Base-by-base conservation (phyloP, 305 asterid genomes). In the Fraxinus floribunda region DNA sequence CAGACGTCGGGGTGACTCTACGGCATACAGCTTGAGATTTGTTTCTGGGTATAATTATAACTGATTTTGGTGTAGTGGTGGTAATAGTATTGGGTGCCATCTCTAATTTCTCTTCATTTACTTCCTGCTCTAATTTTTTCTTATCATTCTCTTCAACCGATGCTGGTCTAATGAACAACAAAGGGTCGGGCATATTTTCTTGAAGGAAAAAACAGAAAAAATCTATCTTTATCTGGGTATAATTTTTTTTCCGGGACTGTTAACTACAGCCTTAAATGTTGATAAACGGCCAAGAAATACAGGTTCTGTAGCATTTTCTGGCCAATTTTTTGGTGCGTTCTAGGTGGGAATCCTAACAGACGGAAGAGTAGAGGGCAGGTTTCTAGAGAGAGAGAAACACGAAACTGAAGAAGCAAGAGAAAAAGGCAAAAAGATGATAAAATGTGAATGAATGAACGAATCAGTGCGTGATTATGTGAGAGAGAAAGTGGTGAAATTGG, bases 1-100 rank as follows among this genome's bases (percentile, higher is more conserved):
- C 80, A 2, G 93, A 77, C 11, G 94, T 76, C 11, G 96, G 94
- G 0, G 91, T 89, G 5, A 92, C 93, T 38, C 94, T 68, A 0
- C 97, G 91, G 78, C 84, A 78, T 32, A 90, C 81, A 57, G 92
- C 91, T 55, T 91, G 97, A 8, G 97, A 91, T 89, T 89, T 93
- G 86, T 89, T 89, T 16, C 92, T 86, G 5, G 95, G 93, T 7
- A 87, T 79, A 1, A 93, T 86, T 8, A 93, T 88, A 7, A 93
- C 91, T 46, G 97, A 90, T 88, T 93, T 87, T 26, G 94, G 92
- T 2, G 95, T 91, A 0, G 93, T 91, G 0, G 92, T 57, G 7
- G 92, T 86, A 13, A 88, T 91, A 0, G 89, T 64, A 44, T 70
- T 80, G 36, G 81, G 83, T 30, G 76, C 44, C 76, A 70, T 77